Base-by-base conservation (phyloP, 139 green algal genomes). In the Chlorella sorokiniana region DNA sequence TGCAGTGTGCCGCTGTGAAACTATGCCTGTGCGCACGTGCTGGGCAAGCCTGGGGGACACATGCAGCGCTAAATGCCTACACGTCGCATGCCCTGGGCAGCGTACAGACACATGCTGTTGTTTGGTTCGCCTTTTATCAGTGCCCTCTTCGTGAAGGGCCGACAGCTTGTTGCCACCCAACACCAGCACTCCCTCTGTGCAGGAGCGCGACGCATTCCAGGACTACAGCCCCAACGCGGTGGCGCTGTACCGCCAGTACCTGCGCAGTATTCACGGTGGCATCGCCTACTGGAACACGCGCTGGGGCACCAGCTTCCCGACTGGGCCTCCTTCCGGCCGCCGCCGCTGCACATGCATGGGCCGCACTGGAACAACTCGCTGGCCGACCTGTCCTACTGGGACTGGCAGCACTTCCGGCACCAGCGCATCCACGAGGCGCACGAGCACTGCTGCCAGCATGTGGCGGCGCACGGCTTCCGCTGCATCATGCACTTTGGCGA, bases 321-420 rank as follows among this genome's bases (percentile, higher is more conserved):
- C 56, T 65, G 56, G 56, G 56, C 56, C n/a, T 65, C 56, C 18
- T 65, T 65, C 22, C 16, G 56, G 18, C 56, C 56, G 56, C 56
- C 56, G 56, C 56, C 23, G 56, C 56, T 65, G 56, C 56, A 65
- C 56, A 65, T 31, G 56, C 16, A 65, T n/a, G 56, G 56, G 6
- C 56, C 56, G 10, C 56, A n/a, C 56, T 65, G 56, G 56, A 65
- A 65, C 56, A n/a, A 31, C 56, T 33, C 56, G 18, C 56, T 65
- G 18, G n/a, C 56, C 18, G 56, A 65, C 56, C 56, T n/a, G 18
- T 65, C 56, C 23, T 65, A 65, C 56, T 65, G 56, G 56, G 56
- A 65, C 56, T 65, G 56, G 56, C 56, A 65, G 56, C 56, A 65
- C n/a, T 65, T 65, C 23, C 56, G 56, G 18, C 56, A 65, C 56